Evolutionary conservation across 73 alveolate species (phyloP).

Genomic region (Paramecium sonneborni): DNA sequence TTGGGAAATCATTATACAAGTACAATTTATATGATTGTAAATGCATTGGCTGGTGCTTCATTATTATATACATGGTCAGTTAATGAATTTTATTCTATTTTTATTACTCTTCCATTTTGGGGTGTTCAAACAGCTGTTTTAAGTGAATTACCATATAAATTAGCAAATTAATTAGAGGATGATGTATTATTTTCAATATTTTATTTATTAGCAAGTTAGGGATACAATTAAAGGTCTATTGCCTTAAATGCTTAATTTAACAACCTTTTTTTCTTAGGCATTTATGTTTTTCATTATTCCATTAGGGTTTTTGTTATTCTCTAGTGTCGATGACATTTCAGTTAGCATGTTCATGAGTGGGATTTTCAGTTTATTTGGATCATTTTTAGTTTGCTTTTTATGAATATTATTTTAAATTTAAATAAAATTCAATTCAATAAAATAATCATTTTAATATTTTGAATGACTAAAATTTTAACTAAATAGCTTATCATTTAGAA

Average conservation of each 20-base stretch:
- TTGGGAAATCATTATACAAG: background rate
- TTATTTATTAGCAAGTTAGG: background rate
- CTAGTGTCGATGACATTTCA: constrained; percentile 23
- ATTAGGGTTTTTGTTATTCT: background rate
- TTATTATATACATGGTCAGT: constrained; percentile 32
- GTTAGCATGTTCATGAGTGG: constrained; percentile 52
- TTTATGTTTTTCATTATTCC: constrained; percentile 22
- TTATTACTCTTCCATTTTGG: constrained; percentile 44
- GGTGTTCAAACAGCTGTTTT: constrained; percentile 38
- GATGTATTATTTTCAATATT: background rate
- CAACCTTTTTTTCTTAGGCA: constrained; percentile 28
- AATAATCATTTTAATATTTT: constrained; percentile 14
- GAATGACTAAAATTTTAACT: constrained; percentile 75
- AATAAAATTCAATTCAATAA: background rate
- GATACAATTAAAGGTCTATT: constrained; percentile 4
- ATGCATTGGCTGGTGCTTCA: constrained; percentile 30
- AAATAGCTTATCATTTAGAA: constrained; percentile 75
- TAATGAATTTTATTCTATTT: constrained; percentile 44
- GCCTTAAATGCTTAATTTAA: constrained; percentile 42
- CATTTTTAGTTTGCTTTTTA: constrained; percentile 35
- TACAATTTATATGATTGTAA: background rate
- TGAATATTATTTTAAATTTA: background rate
- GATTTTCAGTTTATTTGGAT: constrained; percentile 25
- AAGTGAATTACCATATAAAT: constrained; percentile 46
- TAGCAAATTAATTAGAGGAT: constrained; percentile 23